Conservation (phyloP, 2,329 filamentous ascomycete species). For the Arachnomyces sp. region DNA sequence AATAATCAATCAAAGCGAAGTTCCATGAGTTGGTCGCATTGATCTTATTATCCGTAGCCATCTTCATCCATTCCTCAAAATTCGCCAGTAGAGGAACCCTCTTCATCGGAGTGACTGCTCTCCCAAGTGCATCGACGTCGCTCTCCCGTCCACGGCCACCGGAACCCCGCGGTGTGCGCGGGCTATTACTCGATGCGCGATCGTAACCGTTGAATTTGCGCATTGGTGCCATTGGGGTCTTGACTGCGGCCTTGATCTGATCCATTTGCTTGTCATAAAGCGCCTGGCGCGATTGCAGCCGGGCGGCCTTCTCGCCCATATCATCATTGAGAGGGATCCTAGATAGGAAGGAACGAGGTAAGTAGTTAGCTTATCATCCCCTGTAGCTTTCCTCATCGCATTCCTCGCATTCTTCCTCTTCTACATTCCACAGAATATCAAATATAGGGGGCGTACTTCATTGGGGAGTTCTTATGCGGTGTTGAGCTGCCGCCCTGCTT, state of each 20-base stretch:
- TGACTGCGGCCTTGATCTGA: conserved; percentile 71
- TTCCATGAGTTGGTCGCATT: conserved; percentile 99
- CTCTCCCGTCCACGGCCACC: conserved; percentile 28
- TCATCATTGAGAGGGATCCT: conserved; percentile 97
- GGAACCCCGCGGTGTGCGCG: conserved; percentile 42
- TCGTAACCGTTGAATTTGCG: conserved; percentile 27
- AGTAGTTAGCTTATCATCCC: not conserved
- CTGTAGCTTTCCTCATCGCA: not conserved
- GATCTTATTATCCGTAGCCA: conserved; percentile 99
- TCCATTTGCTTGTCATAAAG: conserved; percentile 87
- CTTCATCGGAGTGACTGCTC: conserved; percentile 88
- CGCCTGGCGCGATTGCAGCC: conserved; percentile 78
- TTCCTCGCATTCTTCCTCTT: conserved; percentile 6
- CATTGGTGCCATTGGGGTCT: conserved; percentile 35
- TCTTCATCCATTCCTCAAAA: conserved; percentile 99
- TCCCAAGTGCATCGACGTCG: conserved; percentile 58
- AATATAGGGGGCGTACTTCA: conserved; percentile 36
- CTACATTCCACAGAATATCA: not conserved
- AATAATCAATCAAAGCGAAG: conserved; percentile 99
- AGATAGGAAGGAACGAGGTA: conserved; percentile 5
- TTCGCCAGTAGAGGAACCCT: conserved; percentile 92
- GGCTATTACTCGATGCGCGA: conserved; percentile 35
- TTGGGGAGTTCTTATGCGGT: conserved; percentile 45
- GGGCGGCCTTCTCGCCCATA: conserved; percentile 79
- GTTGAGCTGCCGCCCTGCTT: conserved; percentile 37